phyloP scores from a whole-genome alignment of 805 yeast species.

The Metschnikowia rubicola region DNA sequence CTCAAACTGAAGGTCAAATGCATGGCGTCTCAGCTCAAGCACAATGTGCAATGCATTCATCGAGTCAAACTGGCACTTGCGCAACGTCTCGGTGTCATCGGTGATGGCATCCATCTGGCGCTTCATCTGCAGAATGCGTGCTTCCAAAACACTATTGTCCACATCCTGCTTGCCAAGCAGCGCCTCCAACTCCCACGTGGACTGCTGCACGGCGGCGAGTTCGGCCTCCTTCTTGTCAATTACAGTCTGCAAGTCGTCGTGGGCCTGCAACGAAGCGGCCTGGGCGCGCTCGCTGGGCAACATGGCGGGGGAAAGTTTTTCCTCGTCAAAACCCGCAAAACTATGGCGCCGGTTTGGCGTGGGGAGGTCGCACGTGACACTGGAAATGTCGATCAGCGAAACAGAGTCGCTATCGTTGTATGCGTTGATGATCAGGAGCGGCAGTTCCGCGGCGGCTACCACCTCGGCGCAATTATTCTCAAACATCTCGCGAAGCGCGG shows the following conservation, averaged over 20 bases:
- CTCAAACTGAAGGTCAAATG: slow-evolving; percentile 21
- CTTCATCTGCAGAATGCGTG: slow-evolving; percentile 34
- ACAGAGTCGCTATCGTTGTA: too few species aligned
- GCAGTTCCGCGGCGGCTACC: too few species aligned
- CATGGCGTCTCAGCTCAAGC: slow-evolving; percentile 18
- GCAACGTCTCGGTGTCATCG: slow-evolving; percentile 31
- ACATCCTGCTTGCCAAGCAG: slow-evolving; percentile 37
- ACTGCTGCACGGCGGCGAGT: slow-evolving; percentile 8
- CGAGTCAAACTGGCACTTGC: slow-evolving; percentile 21
- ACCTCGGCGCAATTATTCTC: too few species aligned
- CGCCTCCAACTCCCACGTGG: slow-evolving; percentile 31
- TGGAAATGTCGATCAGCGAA: too few species aligned
- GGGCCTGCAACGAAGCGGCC: neutral
- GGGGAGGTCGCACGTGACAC: too few species aligned
- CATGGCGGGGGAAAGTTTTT: too few species aligned
- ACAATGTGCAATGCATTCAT: slow-evolving; percentile 20
- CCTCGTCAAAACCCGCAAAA: too few species aligned
- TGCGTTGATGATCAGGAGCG: too few species aligned
- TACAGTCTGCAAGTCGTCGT: slow-evolving; percentile 10
- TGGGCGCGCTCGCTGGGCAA: neutral
- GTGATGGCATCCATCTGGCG: slow-evolving; percentile 33
- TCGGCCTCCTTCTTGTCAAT: slow-evolving; percentile 8
- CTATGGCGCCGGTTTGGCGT: too few species aligned
- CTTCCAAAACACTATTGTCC: slow-evolving; percentile 31
- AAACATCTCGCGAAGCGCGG: too few species aligned